A percentile compares a stretch with the other conserved stretches of the same genome.
phyloP scores from a whole-genome alignment of 768 basidiomycete genomes.

The Mycena maculata region DNA sequence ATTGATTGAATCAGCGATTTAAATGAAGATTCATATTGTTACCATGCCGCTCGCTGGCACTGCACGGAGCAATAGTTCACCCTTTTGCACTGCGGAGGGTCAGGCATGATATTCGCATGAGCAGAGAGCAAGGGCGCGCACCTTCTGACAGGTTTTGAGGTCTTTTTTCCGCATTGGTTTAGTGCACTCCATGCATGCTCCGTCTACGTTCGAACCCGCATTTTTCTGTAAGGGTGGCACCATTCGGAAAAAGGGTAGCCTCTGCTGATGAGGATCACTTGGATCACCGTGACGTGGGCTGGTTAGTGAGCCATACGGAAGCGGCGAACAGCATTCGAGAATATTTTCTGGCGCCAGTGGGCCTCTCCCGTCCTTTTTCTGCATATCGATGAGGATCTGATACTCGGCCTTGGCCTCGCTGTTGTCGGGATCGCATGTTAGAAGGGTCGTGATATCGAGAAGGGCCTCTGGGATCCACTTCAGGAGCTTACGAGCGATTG shows the following conservation, averaged over 20 bases:
- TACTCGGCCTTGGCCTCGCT: background rate
- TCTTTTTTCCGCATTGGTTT: background rate
- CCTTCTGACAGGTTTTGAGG: background rate
- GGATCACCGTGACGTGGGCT: background rate
- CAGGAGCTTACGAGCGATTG: constrained; percentile 7
- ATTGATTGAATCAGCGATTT: background rate
- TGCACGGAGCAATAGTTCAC: background rate
- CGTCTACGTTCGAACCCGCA: background rate
- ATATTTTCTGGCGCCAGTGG: background rate
- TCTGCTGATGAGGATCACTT: background rate
- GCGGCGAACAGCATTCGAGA: background rate
- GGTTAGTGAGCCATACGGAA: background rate
- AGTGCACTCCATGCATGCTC: background rate
- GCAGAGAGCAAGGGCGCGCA: background rate
- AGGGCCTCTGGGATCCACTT: constrained; percentile 6
- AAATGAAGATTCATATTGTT: background rate
- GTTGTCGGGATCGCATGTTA: constrained; percentile 2
- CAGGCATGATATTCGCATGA: background rate
- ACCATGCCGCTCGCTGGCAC: background rate
- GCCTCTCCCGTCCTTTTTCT: background rate
- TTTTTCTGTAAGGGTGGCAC: background rate
- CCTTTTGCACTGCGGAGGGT: background rate
- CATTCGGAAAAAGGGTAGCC: background rate
- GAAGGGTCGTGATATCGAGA: background rate
- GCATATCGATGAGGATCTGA: background rate